phyloP scores from a whole-genome alignment of 768 basidiomycete species.

The Pleurotus tuoliensis region DNA sequence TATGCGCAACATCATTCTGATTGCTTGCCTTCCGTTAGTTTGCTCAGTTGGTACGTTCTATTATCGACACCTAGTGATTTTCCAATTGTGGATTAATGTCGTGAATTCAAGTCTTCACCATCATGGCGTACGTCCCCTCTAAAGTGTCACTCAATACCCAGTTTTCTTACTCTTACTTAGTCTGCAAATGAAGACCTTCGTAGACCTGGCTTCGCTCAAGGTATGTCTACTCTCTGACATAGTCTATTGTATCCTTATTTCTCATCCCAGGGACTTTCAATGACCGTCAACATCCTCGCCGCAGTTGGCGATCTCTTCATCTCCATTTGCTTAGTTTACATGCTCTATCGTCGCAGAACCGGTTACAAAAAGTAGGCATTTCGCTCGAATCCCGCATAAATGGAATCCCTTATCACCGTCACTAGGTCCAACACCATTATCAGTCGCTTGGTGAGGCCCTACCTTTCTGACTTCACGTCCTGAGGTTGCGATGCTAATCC shows the following conservation, averaged over 20 bases:
- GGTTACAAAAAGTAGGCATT: slow-evolving; percentile 39
- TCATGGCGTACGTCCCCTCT: slow-evolving; percentile 27
- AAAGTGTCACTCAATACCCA: neutral
- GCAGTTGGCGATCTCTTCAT: slow-evolving; percentile 46
- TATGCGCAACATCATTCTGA: neutral
- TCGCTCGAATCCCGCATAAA: neutral
- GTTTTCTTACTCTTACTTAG: slow-evolving; percentile 12
- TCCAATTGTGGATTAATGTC: slow-evolving; percentile 35
- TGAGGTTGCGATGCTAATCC: neutral
- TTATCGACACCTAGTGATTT: slow-evolving; percentile 26
- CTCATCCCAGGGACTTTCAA: slow-evolving; percentile 30
- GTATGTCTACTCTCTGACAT: slow-evolving; percentile 12
- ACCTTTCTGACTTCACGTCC: slow-evolving; percentile 15
- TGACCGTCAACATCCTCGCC: slow-evolving; percentile 39
- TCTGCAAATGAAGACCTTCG: slow-evolving; percentile 28
- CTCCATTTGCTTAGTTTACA: slow-evolving; percentile 33
- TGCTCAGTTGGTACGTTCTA: slow-evolving; percentile 17
- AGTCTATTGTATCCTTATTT: neutral
- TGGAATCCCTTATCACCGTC: neutral
- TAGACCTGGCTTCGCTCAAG: slow-evolving; percentile 31
- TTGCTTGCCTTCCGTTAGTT: slow-evolving; percentile 10
- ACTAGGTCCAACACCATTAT: slow-evolving; percentile 45
- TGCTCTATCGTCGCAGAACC: slow-evolving; percentile 42
- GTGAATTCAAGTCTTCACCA: slow-evolving; percentile 37
- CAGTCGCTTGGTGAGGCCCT: slow-evolving; percentile 32